These are phyloP conservation scores for Plectosphaerella plurivora DNA, from an alignment of 2,329 filamentous ascomycete genomes.

Conservation along the genomic window DNA sequence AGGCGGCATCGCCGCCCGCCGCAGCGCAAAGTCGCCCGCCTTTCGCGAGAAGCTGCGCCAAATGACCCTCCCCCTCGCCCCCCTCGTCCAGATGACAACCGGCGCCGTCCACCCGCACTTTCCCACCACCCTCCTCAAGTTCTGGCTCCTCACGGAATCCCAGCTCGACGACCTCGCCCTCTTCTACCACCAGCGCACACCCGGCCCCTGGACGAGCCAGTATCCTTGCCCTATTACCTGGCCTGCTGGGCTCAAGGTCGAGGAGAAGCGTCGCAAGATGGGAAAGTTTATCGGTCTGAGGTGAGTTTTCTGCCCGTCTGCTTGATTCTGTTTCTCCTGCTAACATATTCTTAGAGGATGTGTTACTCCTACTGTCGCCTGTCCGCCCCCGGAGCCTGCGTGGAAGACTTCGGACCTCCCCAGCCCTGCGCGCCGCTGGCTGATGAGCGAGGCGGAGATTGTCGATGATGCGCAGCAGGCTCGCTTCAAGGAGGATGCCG, in stretches of 20 bases:
- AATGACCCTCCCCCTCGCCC: slow-evolving; percentile 61
- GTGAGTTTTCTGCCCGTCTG: slow-evolving; percentile 39
- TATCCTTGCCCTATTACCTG: slow-evolving; percentile 69
- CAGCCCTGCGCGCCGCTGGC: slow-evolving; percentile 25
- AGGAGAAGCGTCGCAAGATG: slow-evolving; percentile 68
- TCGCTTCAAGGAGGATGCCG: slow-evolving; percentile 30
- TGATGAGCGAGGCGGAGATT: slow-evolving; percentile 44
- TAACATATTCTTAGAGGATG: slow-evolving; percentile 2
- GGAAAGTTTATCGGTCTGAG: slow-evolving; percentile 70
- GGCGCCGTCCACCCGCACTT: slow-evolving; percentile 62
- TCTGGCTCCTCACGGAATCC: slow-evolving; percentile 68
- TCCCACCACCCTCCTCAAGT: slow-evolving; percentile 62
- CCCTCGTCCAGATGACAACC: slow-evolving; percentile 59
- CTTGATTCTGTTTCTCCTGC: slow-evolving; percentile 11
- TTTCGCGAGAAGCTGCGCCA: slow-evolving; percentile 59
- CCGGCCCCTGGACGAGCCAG: slow-evolving; percentile 45
- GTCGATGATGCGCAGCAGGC: slow-evolving; percentile 35
- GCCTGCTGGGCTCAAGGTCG: slow-evolving; percentile 45
- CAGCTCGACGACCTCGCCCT: slow-evolving; percentile 66
- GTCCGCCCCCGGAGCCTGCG: not conserved
- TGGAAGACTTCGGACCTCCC: slow-evolving; percentile 17
- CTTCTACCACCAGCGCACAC: slow-evolving; percentile 69
- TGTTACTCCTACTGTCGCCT: not conserved
- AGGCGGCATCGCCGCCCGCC: slow-evolving; percentile 26
- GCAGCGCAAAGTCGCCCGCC: slow-evolving; percentile 38